Base-by-base conservation (phyloP, 495 filamentous ascomycete genomes). In the Aspergillus sparsus region DNA sequence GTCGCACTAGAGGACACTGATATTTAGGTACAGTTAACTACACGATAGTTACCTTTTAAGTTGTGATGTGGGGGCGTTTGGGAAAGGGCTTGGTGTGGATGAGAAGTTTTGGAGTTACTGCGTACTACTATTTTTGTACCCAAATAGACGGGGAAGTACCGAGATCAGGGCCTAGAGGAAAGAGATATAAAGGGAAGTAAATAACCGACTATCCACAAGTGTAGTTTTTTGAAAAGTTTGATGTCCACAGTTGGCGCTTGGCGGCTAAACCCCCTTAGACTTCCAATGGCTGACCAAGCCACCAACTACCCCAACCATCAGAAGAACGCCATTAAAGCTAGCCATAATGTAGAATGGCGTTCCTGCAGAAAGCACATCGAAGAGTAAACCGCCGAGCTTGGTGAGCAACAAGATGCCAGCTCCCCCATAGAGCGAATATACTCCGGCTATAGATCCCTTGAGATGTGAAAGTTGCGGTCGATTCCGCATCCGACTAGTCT, bases 261-360 rank as follows among this genome's bases (percentile, higher is more conserved):
- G 27, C 18, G 41, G 51, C 34, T 41, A 39, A 35, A 16, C 31
- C 18, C 33, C 31, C 18, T 18, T 42, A 39, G 46, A 58, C 58
- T 47, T 63, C 27, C 55, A 55, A 15, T 53, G 54, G 35, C 58
- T 54, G 21, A 73, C 33, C 11, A 70, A 57, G 41, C 72, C 74
- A 62, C 71, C 67, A 7, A 68, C 74, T 35, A 88, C 53, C 6
- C 84, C 85, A 6, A 80, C 81, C 9, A 88, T 55, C 27, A 93
- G 73, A 60, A 96, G 63, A 1, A 89, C 60, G 7, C 71, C 89
- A 68, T 98, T 97, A 66, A 98, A 98, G 0, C 77, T 77, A 0
- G 92, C 91, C 83, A 98, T 88, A 78, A 98, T 86, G 74, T 89
- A 94, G 71, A 98, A 98, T 11, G 94, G 94, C 42, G 90, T 86